phyloP scores from a whole-genome alignment of 345 rosid genomes.

The Cardamine chenopodiifolia region DNA sequence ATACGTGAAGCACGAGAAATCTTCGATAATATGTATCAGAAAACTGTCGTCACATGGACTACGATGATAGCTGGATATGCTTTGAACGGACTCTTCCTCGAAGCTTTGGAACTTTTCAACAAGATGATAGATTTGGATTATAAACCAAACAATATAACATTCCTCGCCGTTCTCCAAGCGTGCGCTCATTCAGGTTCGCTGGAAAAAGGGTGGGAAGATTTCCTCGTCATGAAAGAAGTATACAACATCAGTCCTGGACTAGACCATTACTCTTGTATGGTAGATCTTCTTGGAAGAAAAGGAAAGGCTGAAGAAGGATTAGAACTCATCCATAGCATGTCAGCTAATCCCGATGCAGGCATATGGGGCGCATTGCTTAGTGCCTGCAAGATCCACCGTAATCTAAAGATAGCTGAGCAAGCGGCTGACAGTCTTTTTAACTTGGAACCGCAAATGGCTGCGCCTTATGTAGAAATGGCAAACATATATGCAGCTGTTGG shows the following conservation, averaged over 20 bases:
- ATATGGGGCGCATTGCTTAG: slow-evolving; percentile 62
- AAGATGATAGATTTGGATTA: slow-evolving; percentile 48
- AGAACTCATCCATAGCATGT: slow-evolving; percentile 52
- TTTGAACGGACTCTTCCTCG: slow-evolving; percentile 51
- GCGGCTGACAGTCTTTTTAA: slow-evolving; percentile 46
- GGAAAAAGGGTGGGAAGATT: slow-evolving; percentile 61
- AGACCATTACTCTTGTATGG: slow-evolving; percentile 71
- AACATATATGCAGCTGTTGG: slow-evolving; percentile 62
- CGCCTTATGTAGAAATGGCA: slow-evolving; percentile 62
- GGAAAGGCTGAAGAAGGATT: slow-evolving; percentile 61
- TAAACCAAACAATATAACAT: slow-evolving; percentile 63
- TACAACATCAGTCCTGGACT: slow-evolving; percentile 53
- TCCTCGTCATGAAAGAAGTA: slow-evolving; percentile 47
- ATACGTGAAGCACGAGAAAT: slow-evolving; percentile 52
- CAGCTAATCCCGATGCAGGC: slow-evolving; percentile 61
- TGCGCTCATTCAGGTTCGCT: slow-evolving; percentile 65
- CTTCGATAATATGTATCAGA: slow-evolving; percentile 49
- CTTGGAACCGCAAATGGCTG: slow-evolving; percentile 54
- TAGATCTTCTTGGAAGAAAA: slow-evolving; percentile 62
- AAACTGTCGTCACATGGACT: slow-evolving; percentile 66
- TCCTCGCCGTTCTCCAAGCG: slow-evolving; percentile 65
- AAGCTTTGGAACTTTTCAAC: slow-evolving; percentile 54
- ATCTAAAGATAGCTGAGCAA: slow-evolving; percentile 50
- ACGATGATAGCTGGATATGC: slow-evolving; percentile 69
- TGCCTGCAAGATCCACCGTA: slow-evolving; percentile 60